Base-by-base conservation (phyloP, 2,329 filamentous ascomycete genomes). In the Claviceps sp. region DNA sequence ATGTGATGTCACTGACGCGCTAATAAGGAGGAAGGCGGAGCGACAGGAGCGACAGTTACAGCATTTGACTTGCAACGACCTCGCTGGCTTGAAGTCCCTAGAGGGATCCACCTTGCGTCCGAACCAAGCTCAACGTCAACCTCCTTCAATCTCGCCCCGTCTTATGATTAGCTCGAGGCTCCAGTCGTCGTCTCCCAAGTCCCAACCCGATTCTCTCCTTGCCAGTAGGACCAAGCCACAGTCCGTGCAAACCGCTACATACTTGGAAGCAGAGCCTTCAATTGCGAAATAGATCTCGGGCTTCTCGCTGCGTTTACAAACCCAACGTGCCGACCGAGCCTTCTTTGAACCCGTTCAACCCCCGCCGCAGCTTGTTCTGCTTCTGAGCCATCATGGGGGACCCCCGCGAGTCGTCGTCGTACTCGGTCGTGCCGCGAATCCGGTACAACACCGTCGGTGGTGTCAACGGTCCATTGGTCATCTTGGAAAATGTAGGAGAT, bases 401-500 rank as follows among this genome's bases (percentile, higher is more conserved):
- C 68, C 75, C 75, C 53, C 74, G 78, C 65, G 76, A 78, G 61
- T 73, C 77, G 57, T 77, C 76, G 55, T 78, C 77, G 57, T 81
- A 81, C 69, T 78, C 76, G 56, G 71, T 81, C 62, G 68, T 74
- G 60, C 78, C 78, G 55, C 72, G 77, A 63, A 71, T 97, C 72
- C 84, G 86, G 65, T 98, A 98, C 82, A 98, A 98, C 77, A 98
- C 93, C 62, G 89, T 98, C 67, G 88, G 89, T 66, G 91, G 91
- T 76, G 85, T 98, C 72, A 98, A 98, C 74, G 93, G 93, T 55
- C 93, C 93, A 64, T 81, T 98, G 71, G 93, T 98, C 67, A 91
- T 98, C 66, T 81, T 98, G 60, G 93, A 97, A 69, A 94, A 95
- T 80, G 91, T 95, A 70, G 45, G 64, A 38, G 14, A n/a, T 6